Evolutionary conservation across 1,284 basidiomycete species (phyloP).

Genomic region (Puccinia brachypodii): DNA sequence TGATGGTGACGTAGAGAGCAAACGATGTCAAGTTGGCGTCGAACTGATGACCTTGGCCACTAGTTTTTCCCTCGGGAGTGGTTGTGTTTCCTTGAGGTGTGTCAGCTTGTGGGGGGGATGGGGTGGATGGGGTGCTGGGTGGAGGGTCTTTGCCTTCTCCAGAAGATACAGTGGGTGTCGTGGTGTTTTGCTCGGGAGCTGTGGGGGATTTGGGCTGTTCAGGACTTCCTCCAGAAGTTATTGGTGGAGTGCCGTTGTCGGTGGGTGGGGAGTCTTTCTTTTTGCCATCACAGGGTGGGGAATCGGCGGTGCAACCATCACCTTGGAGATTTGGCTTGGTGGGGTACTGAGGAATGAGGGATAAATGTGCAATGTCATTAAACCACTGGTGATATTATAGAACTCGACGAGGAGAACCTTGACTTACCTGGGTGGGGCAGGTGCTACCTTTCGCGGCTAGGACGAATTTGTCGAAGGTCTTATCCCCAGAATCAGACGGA

Average conservation of each 20-base stretch:
- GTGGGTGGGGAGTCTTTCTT: conserved; percentile 7
- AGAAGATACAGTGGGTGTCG: background rate
- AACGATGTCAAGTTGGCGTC: background rate
- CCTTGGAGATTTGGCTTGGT: conserved; percentile 23
- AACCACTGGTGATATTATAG: too few relatives aligned
- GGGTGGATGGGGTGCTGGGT: background rate
- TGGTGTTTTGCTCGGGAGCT: background rate
- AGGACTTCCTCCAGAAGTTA: conserved; percentile 2
- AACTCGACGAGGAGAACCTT: too few relatives aligned
- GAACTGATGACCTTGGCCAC: background rate
- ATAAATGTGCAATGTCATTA: too few relatives aligned
- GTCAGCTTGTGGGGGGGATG: background rate
- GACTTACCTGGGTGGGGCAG: conserved; percentile 36
- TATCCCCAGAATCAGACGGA: conserved; percentile 13
- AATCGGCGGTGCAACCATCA: conserved; percentile 13
- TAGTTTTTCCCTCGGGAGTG: conserved; percentile 4
- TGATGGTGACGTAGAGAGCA: background rate
- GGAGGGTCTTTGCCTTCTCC: background rate
- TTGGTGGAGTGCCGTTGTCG: background rate
- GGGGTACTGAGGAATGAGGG: background rate
- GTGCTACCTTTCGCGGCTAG: conserved; percentile 23
- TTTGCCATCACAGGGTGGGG: background rate
- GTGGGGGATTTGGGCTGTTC: background rate
- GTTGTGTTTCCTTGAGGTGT: background rate
- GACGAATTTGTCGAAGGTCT: conserved; percentile 33